Evolutionary conservation across 352 stramenopile species (phyloP), one percentile per base, ranked within the genome.

Genomic region (Phytopythium kandeliae): DNA sequence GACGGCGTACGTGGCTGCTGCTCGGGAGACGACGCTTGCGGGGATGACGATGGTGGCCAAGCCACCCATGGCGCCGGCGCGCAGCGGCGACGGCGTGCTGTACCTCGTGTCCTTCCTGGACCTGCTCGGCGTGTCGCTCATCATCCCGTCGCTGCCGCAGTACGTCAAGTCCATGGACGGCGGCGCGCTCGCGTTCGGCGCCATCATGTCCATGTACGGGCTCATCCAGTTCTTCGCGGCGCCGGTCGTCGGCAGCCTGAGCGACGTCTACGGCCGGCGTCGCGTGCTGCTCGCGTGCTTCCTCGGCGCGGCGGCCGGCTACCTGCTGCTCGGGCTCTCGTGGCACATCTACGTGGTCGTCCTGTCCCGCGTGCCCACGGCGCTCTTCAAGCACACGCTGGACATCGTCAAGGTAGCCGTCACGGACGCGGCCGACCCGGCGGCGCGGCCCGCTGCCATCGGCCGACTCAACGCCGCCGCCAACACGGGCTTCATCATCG

Each of bases 211-310:
- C 40, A 67, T 92, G 61, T 92, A 92, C 65, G 82, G 82, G 43
- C 79, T 87, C 62, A 82, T 92, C 56, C 82, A 92, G 63, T 88
- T 90, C 58, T 84, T 90, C 65, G 79, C 78, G 16, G 76, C 81
- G 25, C 81, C 81, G 4, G 64, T 92, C 35, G 78, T 80, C 13
- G 81, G 81, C n/a, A 76, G 66, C 16, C 58, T 92, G 21, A 89
- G 78, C 49, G 81, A 92, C 52, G 66, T 82, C 50, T 88, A 86
- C 54, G 78, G 78, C 21, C 75, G 80, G 0, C 74, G 74, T 13
- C 53, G 62, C 22, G 76, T 92, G 47, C 55, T 92, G 43, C 61
- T 89, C 36, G 58, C 65, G 38, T 89, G 78, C 48, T 79, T 92
- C 34, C 54, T 84, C 3, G 81, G 81, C 33, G 60, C 78, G 3